Conservation (phyloP, 208 protist genomes). For the Tritrichomonas musculus region DNA sequence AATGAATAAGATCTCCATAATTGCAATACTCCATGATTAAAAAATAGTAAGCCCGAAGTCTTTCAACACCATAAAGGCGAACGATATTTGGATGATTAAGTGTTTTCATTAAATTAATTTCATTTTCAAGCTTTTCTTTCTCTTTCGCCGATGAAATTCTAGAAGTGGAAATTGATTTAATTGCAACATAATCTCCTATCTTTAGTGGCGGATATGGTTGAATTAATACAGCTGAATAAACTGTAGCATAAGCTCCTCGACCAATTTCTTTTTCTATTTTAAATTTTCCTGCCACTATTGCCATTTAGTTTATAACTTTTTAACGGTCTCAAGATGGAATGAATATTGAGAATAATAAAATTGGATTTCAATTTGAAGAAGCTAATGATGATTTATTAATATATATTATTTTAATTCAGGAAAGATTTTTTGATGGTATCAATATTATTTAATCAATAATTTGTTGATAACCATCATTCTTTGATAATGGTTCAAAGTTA, state of each 20-base stretch:
- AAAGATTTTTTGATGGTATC: no score
- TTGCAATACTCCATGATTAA: slow-evolving; percentile 37
- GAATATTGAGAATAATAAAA: no score
- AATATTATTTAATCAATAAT: no score
- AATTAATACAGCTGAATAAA: not conserved
- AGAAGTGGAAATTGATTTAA: slow-evolving; percentile 10
- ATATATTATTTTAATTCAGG: no score
- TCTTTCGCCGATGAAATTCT: slow-evolving; percentile 23
- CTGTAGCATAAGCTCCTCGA: not conserved
- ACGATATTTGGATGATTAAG: slow-evolving; percentile 53
- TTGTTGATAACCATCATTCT: no score
- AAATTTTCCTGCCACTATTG: not conserved
- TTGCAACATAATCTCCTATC: not conserved
- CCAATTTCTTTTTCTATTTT: not conserved
- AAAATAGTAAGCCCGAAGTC: not conserved
- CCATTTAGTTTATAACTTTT: no score
- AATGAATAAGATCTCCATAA: not conserved
- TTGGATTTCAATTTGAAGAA: no score
- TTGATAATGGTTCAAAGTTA: no score
- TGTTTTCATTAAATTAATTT: slow-evolving; percentile 42
- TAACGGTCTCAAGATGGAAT: no score
- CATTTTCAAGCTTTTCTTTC: slow-evolving; percentile 41
- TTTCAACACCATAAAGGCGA: slow-evolving; percentile 48
- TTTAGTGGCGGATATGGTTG: not conserved
- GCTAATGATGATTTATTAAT: no score